Percentiles rank a stretch among this genome's conserved stretches.
Evolutionary conservation across 257 asterid species (phyloP).

Genomic region (Hygrophila difformis): DNA sequence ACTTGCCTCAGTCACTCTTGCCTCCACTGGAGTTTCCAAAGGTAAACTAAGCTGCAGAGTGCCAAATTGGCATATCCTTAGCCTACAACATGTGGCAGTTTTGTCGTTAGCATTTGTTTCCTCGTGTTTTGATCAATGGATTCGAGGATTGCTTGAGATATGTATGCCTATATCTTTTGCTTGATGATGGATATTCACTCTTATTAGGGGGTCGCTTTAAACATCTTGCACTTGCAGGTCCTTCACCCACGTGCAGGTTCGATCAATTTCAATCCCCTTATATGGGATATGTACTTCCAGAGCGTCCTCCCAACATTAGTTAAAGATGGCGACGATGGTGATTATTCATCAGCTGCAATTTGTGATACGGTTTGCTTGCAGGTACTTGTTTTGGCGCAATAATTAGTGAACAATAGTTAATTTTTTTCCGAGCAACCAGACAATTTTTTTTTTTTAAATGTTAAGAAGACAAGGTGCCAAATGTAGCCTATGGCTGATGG

Average conservation of each 20-base stretch:
- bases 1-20: slow-evolving; percentile 41
- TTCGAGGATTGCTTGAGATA: too few relatives aligned
- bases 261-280: slow-evolving; percentile 53
- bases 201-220: too few relatives aligned
- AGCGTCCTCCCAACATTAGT: slow-evolving; percentile 74
- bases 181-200: too few relatives aligned
- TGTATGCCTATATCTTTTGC: too few relatives aligned
- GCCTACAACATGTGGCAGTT: too few relatives aligned
- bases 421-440: too few relatives aligned
- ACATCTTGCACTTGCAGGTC: slow-evolving; percentile 60
- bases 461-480: too few relatives aligned
- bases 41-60: slow-evolving; percentile 30
- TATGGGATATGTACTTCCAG: slow-evolving; percentile 73
- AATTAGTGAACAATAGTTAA: neutral
- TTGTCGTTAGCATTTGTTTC: too few relatives aligned
- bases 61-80: too few relatives aligned
- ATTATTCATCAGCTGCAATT: slow-evolving; percentile 63
- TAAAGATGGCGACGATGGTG: slow-evolving; percentile 75
- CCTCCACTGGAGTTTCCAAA: slow-evolving; percentile 55
- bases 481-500: too few relatives aligned
- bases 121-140: too few relatives aligned
- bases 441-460: too few relatives aligned
- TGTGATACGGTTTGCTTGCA: slow-evolving; percentile 83
- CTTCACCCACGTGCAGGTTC: slow-evolving; percentile 53
- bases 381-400: slow-evolving; percentile 27